Evolutionary conservation across 306 rosid genomes (phyloP).

Genomic region (Trichosanthes cucumerina): DNA sequence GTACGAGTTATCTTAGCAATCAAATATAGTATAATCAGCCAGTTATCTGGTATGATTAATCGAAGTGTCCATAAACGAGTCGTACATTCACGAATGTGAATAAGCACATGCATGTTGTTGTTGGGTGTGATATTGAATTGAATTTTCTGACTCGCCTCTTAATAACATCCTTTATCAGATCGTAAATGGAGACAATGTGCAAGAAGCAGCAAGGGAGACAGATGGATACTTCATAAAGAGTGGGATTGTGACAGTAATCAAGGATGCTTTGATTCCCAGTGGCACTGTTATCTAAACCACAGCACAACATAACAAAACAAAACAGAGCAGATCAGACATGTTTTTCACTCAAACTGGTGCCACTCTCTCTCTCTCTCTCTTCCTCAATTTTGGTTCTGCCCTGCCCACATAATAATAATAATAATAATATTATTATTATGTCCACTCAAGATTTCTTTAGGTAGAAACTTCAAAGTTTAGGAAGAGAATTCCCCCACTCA

Average conservation of each 20-base stretch:
- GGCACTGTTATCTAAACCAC: conserved; percentile 51
- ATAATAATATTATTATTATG: no score
- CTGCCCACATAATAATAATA: no score
- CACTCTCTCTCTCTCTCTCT: background rate
- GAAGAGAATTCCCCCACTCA: background rate
- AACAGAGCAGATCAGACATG: background rate
- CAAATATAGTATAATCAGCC: no score
- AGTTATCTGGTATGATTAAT: no score
- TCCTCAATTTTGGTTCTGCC: conserved; percentile 1
- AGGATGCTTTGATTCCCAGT: conserved; percentile 89
- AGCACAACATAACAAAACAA: background rate
- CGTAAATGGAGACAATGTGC: conserved; percentile 62
- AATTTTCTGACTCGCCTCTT: background rate
- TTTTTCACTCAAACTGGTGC: background rate
- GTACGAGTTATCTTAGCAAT: background rate
- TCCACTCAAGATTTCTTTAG: background rate
- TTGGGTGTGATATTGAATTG: background rate
- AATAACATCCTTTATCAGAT: conserved; percentile 32
- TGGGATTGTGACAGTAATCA: conserved; percentile 84
- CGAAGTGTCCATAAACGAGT: no score
- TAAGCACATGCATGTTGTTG: background rate
- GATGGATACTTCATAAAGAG: conserved; percentile 97
- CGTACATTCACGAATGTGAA: no score
- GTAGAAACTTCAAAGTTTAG: background rate
- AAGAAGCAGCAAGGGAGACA: conserved; percentile 97